Percentiles rank a stretch among this genome's conserved stretches.
Conservation (phyloP, 176 grass and related monocot genomes). For the Coix lacrymajobi region DNA sequence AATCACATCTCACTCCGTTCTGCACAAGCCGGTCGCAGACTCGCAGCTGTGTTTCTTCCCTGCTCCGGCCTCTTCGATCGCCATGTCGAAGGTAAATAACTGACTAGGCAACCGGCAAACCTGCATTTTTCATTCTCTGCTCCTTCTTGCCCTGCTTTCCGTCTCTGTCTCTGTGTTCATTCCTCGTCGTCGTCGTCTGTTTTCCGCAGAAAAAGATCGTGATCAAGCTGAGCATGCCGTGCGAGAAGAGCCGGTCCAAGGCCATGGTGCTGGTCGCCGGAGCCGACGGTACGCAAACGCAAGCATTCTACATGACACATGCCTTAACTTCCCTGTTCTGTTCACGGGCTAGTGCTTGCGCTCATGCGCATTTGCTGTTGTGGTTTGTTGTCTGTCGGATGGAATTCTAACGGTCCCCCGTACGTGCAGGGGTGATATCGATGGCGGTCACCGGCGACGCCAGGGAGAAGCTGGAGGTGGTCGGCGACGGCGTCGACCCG, state of each 20-base stretch:
- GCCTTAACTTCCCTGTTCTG: background rate
- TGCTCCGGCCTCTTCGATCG: background rate
- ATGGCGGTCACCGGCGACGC: slow-evolving; percentile 33
- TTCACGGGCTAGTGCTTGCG: too few species aligned
- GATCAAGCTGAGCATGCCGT: slow-evolving; percentile 39
- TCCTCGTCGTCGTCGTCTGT: background rate
- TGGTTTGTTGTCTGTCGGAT: too few species aligned
- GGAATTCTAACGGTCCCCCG: too few species aligned
- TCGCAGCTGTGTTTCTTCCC: background rate
- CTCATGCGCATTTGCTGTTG: too few species aligned
- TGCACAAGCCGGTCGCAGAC: too few species aligned
- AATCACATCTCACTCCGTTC: too few species aligned
- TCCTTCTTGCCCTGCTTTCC: background rate
- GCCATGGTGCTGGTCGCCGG: slow-evolving; percentile 35
- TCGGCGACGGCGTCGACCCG: slow-evolving; percentile 33
- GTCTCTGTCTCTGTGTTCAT: background rate
- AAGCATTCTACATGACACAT: background rate
- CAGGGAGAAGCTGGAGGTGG: slow-evolving; percentile 37
- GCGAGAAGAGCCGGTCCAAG: slow-evolving; percentile 10
- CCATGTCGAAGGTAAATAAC: background rate
- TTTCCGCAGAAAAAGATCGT: slow-evolving; percentile 56
- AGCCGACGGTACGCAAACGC: slow-evolving; percentile 2
- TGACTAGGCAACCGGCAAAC: background rate
- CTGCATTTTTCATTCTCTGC: background rate
- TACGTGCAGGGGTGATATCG: slow-evolving; percentile 22